Conservation (phyloP, 2,329 filamentous ascomycete species). For the Talaromyces verruculosus region DNA sequence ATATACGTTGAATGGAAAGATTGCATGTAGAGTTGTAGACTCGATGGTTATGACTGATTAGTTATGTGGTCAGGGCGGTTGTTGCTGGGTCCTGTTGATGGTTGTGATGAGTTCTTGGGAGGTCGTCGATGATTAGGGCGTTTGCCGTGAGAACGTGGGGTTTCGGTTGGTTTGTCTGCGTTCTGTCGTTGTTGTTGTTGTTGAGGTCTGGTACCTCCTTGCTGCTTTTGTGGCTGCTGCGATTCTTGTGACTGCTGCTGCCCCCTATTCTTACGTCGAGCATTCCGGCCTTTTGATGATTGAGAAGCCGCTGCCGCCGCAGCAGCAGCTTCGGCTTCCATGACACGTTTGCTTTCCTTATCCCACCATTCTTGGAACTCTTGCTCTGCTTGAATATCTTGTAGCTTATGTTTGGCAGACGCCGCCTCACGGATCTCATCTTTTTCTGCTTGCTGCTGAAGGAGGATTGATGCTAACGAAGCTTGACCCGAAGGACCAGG, state of each 20-base stretch:
- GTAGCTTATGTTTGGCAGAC: slow-evolving; percentile 76
- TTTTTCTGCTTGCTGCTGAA: slow-evolving; percentile 81
- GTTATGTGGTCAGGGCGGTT: background rate
- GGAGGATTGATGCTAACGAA: slow-evolving; percentile 84
- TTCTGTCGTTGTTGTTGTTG: slow-evolving; percentile 7
- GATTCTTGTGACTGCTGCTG: background rate
- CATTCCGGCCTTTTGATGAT: slow-evolving; percentile 19
- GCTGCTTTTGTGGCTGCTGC: background rate
- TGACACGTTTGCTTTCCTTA: slow-evolving; percentile 40
- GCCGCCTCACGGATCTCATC: slow-evolving; percentile 77
- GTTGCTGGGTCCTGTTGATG: background rate
- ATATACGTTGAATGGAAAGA: background rate
- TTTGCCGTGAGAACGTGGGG: background rate
- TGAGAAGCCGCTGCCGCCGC: slow-evolving; percentile 12
- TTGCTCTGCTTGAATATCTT: slow-evolving; percentile 96
- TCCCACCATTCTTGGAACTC: slow-evolving; percentile 74
- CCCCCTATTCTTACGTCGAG: slow-evolving; percentile 20
- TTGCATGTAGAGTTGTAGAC: background rate
- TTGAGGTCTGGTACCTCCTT: background rate
- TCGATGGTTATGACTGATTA: background rate
- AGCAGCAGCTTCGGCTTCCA: slow-evolving; percentile 32
- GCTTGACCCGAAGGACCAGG: slow-evolving; percentile 40
- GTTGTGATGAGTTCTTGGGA: background rate
- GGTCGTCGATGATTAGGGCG: slow-evolving; percentile 10
- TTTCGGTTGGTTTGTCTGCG: background rate